Percentiles rank a stretch among this genome's conserved stretches.
phyloP scores from a whole-genome alignment of 2,329 filamentous ascomycete genomes.

The Talaromyces sp. region DNA sequence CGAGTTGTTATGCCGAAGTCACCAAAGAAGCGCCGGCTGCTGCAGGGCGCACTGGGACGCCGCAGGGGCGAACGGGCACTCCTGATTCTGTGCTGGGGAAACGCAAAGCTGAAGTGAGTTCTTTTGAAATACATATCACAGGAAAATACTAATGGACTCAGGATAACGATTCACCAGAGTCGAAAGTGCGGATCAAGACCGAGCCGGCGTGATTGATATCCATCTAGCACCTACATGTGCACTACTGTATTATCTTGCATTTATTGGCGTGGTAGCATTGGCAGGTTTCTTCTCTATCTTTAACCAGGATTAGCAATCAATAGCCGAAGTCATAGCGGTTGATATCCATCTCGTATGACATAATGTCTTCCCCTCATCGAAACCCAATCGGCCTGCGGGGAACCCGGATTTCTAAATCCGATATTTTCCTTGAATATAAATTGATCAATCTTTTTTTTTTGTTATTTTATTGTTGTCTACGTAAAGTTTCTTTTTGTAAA shows the following conservation, averaged over 20 bases:
- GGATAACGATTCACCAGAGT: conserved; percentile 30
- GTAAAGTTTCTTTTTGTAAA: background rate
- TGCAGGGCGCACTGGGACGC: conserved; percentile 24
- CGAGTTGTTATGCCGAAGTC: conserved; percentile 80
- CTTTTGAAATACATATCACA: background rate
- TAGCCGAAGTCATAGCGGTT: background rate
- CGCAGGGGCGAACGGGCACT: conserved; percentile 43
- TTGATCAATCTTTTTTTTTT: background rate
- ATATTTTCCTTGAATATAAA: background rate
- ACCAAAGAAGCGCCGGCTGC: conserved; percentile 55
- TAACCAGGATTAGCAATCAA: too few relatives aligned
- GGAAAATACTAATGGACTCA: conserved; percentile 9
- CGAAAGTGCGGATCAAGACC: conserved; percentile 36
- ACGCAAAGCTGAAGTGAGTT: conserved; percentile 63
- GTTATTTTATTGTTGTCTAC: background rate
- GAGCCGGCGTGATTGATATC: conserved; percentile 24
- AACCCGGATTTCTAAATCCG: background rate
- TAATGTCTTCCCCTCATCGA: background rate
- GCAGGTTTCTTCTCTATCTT: background rate
- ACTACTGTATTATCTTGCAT: background rate
- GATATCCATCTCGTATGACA: background rate
- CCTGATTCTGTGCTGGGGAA: conserved; percentile 67
- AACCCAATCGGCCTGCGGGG: background rate
- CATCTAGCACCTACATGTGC: conserved; percentile 6
- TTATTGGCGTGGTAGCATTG: background rate